Evolutionary conservation across 2,329 filamentous ascomycete species (phyloP).

Genomic region (Ophiostoma sp.): DNA sequence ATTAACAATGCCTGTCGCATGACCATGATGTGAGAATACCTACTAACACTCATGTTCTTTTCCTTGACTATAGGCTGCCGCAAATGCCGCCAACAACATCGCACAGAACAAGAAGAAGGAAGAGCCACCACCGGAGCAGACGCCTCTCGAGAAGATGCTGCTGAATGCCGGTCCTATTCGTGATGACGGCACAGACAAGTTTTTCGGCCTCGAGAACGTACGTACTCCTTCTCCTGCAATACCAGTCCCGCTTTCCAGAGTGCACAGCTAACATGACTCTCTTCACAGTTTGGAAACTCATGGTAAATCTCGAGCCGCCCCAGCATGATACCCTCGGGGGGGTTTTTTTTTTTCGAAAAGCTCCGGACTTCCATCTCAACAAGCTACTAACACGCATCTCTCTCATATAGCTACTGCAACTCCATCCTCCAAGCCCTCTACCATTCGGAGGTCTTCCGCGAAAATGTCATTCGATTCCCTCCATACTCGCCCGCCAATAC

Average conservation of each 20-base stretch:
- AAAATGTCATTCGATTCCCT: constrained; percentile 91
- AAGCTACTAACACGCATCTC: background rate
- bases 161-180: constrained; percentile 77
- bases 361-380: too few species aligned
- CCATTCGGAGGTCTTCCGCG: constrained; percentile 90
- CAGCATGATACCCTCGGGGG: background rate
- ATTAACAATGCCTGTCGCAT: background rate
- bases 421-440: constrained; percentile 97
- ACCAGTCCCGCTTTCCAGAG: background rate
- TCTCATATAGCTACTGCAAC: constrained; percentile 79
- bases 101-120: constrained; percentile 54
- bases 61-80: constrained; percentile 42
- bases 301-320: constrained; percentile 62
- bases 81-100: constrained; percentile 45
- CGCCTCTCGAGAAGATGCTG: constrained; percentile 72
- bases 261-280: constrained; percentile 39
- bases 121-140: constrained; percentile 58
- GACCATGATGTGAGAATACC: background rate
- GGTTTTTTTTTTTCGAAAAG: too few species aligned
- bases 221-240: constrained; percentile 41
- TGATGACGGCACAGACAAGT: constrained; percentile 91
- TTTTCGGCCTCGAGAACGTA: constrained; percentile 98
- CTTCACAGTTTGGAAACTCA: constrained; percentile 84
- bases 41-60: background rate
- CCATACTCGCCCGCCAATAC: constrained; percentile 68